Conservation (phyloP, 345 rosid genomes). For the Pistacia atlantica region DNA sequence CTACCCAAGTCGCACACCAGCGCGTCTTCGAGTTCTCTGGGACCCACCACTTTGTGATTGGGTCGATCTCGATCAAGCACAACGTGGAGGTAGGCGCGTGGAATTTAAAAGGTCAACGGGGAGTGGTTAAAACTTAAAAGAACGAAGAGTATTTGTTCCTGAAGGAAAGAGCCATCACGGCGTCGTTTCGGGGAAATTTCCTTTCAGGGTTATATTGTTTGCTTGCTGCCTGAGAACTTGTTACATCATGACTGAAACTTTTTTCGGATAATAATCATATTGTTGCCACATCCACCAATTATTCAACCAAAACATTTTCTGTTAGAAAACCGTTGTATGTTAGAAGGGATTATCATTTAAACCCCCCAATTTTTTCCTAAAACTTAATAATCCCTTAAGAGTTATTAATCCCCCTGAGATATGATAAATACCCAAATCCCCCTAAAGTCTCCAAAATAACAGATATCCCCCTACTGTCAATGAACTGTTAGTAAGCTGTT, state of each 20-base stretch:
- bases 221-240: neutral
- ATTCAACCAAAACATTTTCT: too few relatives aligned
- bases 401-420: too few relatives aligned
- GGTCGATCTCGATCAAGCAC: neutral
- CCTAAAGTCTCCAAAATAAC: too few relatives aligned
- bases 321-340: too few relatives aligned
- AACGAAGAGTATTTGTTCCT: slow-evolving; percentile 17
- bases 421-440: too few relatives aligned
- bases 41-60: neutral
- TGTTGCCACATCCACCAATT: too few relatives aligned
- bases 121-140: neutral
- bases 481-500: too few relatives aligned
- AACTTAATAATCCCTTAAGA: too few relatives aligned
- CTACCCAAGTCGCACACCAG: neutral
- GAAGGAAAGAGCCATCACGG: neutral
- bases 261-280: too few relatives aligned
- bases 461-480: too few relatives aligned
- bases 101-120: neutral
- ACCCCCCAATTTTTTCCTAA: too few relatives aligned
- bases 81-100: slow-evolving; percentile 12
- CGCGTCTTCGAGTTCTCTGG: neutral
- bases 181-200: slow-evolving; percentile 16
- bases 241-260: neutral
- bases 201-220: neutral
- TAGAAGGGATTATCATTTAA: too few relatives aligned